A percentile compares a stretch with the other conserved stretches of the same genome.
phyloP scores from a whole-genome alignment of 306 rosid species.

The Trifolium pratense region DNA sequence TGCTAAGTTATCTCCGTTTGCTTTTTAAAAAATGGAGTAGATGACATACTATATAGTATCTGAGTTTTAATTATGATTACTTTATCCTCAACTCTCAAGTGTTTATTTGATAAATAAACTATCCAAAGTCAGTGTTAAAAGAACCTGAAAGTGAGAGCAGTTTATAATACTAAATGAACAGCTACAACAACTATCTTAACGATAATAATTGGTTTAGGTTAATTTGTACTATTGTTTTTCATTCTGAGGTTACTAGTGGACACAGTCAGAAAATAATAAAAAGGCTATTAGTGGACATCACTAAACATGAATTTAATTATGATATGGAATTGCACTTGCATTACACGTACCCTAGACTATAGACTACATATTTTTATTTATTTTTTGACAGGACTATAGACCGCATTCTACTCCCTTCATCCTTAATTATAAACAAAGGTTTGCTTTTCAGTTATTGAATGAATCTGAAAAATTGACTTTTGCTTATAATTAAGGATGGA shows the following conservation, averaged over 20 bases:
- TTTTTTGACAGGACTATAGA: no score
- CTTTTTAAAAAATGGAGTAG: no score
- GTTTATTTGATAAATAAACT: neutral
- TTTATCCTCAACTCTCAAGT: neutral
- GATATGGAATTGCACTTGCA: neutral
- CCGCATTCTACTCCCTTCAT: no score
- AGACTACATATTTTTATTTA: no score
- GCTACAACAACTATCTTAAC: constrained; percentile 37
- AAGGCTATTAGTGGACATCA: neutral
- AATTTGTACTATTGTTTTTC: neutral
- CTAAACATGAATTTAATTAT: neutral
- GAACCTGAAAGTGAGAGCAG: neutral
- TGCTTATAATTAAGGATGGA: no score
- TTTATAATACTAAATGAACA: constrained; percentile 1
- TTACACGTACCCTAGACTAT: neutral
- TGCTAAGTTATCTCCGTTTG: no score
- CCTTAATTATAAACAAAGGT: no score
- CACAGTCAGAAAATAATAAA: no score
- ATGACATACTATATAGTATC: neutral
- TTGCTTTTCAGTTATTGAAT: no score
- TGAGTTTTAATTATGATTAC: neutral
- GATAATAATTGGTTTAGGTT: constrained; percentile 14
- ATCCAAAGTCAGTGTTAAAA: neutral
- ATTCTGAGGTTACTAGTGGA: neutral
- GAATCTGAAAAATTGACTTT: no score